Percentiles rank a stretch among this genome's conserved stretches.
Conservation (phyloP, 352 stramenopile species). For the Phytopythium aichiense region DNA sequence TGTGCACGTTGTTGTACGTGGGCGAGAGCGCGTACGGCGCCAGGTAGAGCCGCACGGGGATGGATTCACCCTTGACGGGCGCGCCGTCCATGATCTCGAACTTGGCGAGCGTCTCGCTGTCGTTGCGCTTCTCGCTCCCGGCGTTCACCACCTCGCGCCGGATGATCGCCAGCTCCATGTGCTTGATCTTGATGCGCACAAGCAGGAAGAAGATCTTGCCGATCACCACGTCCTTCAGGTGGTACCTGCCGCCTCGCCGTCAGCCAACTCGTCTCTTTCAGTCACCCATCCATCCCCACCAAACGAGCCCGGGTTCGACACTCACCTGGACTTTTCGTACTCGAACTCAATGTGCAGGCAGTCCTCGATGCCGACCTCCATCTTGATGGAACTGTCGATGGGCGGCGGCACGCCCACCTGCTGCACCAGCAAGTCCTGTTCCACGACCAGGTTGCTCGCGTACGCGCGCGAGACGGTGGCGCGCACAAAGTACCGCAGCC, state of each 20-base stretch:
- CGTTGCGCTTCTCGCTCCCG: constrained; percentile 81
- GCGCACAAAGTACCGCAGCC: constrained; percentile 94
- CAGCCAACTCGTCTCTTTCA: too few species aligned
- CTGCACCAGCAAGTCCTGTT: constrained; percentile 95
- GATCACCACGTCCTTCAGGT: constrained; percentile 95
- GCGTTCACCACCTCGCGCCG: constrained; percentile 91
- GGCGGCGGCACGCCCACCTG: constrained; percentile 46
- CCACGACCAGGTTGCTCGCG: constrained; percentile 85
- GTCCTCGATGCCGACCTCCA: constrained; percentile 99
- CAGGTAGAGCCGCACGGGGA: constrained; percentile 97
- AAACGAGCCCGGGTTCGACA: too few species aligned
- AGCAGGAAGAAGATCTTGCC: constrained; percentile 98
- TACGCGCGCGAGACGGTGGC: constrained; percentile 92
- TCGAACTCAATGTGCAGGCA: constrained; percentile 99
- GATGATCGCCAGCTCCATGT: constrained; percentile 98
- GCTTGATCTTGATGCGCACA: constrained; percentile 99
- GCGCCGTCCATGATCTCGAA: constrained; percentile 99
- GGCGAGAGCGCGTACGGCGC: constrained; percentile 86
- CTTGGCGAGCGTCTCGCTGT: constrained; percentile 97
- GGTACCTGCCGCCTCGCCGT: constrained; percentile 41
- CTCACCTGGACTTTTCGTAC: constrained; percentile 95
- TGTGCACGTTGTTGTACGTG: constrained; percentile 87
- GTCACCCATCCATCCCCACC: too few species aligned
- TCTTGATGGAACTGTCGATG: constrained; percentile 94
- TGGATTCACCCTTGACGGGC: constrained; percentile 94